These are phyloP conservation scores for Diutina neorugosa DNA, from an alignment of 1,139 yeast species.

Conservation along the genomic window DNA sequence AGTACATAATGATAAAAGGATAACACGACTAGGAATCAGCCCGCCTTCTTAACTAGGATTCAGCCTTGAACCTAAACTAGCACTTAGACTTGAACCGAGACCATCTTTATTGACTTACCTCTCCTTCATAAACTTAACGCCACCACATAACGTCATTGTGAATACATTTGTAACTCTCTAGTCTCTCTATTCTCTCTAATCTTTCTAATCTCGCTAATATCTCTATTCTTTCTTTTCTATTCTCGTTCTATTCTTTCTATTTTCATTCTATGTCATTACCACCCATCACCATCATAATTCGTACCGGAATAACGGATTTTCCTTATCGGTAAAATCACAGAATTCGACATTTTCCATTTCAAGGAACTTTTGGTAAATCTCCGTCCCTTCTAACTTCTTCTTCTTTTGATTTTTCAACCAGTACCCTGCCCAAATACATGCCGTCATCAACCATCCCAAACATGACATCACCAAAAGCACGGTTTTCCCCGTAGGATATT, in stretches of 20 bases:
- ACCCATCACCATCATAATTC: background rate
- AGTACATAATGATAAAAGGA: background rate
- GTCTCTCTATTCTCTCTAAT: too few relatives aligned
- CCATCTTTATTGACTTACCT: too few relatives aligned
- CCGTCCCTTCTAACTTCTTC: background rate
- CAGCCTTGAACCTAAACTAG: too few relatives aligned
- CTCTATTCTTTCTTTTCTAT: too few relatives aligned
- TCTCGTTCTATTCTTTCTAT: too few relatives aligned
- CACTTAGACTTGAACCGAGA: too few relatives aligned
- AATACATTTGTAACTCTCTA: too few relatives aligned
- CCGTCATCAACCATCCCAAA: slow-evolving; percentile 15
- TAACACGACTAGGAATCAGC: background rate
- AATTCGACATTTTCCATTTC: slow-evolving; percentile 39
- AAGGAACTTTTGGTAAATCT: slow-evolving; percentile 7
- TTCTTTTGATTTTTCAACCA: background rate
- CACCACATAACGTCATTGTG: too few relatives aligned
- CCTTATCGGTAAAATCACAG: slow-evolving; percentile 53
- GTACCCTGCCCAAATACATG: slow-evolving; percentile 11
- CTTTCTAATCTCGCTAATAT: too few relatives aligned
- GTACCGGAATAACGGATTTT: slow-evolving; percentile 56
- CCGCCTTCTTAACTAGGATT: too few relatives aligned
- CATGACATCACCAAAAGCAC: slow-evolving; percentile 14
- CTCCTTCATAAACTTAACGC: too few relatives aligned
- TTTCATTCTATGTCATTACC: background rate
- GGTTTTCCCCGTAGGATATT: background rate